Conservation (phyloP, 331 rosid genomes). For the Acacia pycnantha region DNA sequence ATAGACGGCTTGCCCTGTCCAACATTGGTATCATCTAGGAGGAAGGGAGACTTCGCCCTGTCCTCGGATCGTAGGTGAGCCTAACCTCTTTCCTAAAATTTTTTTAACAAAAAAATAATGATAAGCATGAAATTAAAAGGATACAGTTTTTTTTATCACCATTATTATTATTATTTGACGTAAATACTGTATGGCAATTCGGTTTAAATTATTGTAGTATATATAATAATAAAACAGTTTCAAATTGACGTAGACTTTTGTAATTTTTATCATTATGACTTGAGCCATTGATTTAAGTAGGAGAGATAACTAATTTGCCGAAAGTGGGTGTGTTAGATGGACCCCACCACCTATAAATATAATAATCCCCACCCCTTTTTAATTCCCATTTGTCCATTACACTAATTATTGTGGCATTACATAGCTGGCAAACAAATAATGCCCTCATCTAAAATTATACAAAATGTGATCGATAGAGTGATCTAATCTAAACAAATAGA, state of each 20-base stretch:
- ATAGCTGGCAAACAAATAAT: background rate
- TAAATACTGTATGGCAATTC: background rate
- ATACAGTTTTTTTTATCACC: background rate
- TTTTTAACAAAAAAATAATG: too few relatives aligned
- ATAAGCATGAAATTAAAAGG: background rate
- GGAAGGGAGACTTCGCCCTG: too few relatives aligned
- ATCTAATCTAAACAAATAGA: background rate
- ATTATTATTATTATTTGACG: background rate
- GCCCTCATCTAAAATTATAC: background rate
- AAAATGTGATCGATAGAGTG: background rate
- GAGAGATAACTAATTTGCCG: background rate
- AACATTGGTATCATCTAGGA: too few relatives aligned
- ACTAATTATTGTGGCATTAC: background rate
- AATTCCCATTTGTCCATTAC: background rate
- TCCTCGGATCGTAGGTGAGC: too few relatives aligned
- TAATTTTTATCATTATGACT: too few relatives aligned
- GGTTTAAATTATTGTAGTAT: too few relatives aligned
- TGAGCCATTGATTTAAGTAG: background rate
- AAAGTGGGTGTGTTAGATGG: background rate
- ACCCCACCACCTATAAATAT: background rate
- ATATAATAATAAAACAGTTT: too few relatives aligned
- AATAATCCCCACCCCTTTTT: background rate
- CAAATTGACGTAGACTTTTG: background rate
- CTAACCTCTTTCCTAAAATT: too few relatives aligned
- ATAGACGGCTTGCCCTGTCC: too few relatives aligned